These are phyloP conservation scores for Fusarium sp. DNA, from an alignment of 2,329 filamentous ascomycete genomes.

Conservation along the genomic window DNA sequence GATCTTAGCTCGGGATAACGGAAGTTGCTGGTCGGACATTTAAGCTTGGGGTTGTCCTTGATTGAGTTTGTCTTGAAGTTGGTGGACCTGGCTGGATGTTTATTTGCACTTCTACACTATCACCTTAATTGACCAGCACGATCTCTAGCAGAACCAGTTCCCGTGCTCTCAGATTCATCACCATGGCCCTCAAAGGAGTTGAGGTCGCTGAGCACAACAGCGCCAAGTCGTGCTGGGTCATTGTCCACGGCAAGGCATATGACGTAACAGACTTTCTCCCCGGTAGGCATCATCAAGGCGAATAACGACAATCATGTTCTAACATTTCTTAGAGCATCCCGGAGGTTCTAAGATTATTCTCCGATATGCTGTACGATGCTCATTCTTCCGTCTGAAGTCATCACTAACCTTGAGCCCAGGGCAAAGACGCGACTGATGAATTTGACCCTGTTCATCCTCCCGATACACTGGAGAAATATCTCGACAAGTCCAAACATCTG, in stretches of 20 bases:
- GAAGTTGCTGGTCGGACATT: not conserved
- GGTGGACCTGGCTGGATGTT: not conserved
- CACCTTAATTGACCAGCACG: not conserved
- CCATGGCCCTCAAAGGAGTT: conserved; percentile 58
- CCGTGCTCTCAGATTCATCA: not conserved
- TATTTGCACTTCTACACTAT: not conserved
- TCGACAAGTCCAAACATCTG: not conserved
- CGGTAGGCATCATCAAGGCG: not conserved
- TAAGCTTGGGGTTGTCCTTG: not conserved
- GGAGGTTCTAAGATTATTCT: conserved; percentile 27
- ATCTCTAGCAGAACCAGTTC: not conserved
- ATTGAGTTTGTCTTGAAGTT: not conserved
- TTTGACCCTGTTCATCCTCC: not conserved
- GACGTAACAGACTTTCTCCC: conserved; percentile 27
- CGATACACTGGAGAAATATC: not conserved
- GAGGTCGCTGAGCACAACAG: conserved; percentile 75
- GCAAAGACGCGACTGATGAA: conserved; percentile 15
- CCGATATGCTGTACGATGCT: conserved; percentile 15
- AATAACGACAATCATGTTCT: not conserved
- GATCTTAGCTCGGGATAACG: not conserved
- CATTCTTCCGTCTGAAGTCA: accelerated
- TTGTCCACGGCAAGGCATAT: conserved; percentile 64
- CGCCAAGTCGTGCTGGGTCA: conserved; percentile 88
- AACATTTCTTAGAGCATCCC: conserved; percentile 1
- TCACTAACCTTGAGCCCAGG: not conserved